Base-by-base conservation (phyloP, 129 eudicot species). In the Tagetes patula region DNA sequence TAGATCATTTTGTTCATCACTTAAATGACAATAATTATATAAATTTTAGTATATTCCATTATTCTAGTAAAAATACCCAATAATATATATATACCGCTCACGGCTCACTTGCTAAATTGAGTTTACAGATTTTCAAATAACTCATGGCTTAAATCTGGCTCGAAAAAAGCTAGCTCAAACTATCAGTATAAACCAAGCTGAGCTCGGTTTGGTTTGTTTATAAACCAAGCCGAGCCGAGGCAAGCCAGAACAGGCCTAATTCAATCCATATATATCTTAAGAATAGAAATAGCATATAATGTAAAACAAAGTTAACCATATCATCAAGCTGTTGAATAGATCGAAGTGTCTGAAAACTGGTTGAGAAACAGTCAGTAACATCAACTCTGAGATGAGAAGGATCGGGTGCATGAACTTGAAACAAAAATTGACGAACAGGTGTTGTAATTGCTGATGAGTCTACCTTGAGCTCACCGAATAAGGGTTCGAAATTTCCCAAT, bases 251-350 rank as follows among this genome's bases (percentile, higher is more conserved):
- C 32, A 55, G 27, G 27, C 27, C 27, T 20, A 20, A 20, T 20
- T 20, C 27, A 20, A 20, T 20, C 27, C 27, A 20, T 20, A 20
- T 20, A 20, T 20, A 38, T 20, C 37, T 13, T 38, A 14, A 49
- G 7, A 30, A 65, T 12, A 40, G 4, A 45, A 41, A 59, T 6
- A 30, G 11, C 8, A 3, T 1, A 42, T 30, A 2, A 31, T 6
- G 67, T 30, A 39, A 54, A 75, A n/a, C 6, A 33, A 59, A 45
- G 42, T 46, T 71, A 27, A 91, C 97, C 97, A 91, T 67, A 81
- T 87, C 88, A 56, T 91, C 87, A 2, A 87, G 91, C 80, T 87
- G 86, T 47, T 69, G 72, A 59, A 75, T 73, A 5, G 91, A 81
- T 49, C 83, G 85, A 69, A 73, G 14, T 39, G 85, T 77, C 73